Evolutionary conservation across 129 eudicot genomes (phyloP), one percentile per base, ranked within the genome.

Genomic region (Glebionis coronaria): DNA sequence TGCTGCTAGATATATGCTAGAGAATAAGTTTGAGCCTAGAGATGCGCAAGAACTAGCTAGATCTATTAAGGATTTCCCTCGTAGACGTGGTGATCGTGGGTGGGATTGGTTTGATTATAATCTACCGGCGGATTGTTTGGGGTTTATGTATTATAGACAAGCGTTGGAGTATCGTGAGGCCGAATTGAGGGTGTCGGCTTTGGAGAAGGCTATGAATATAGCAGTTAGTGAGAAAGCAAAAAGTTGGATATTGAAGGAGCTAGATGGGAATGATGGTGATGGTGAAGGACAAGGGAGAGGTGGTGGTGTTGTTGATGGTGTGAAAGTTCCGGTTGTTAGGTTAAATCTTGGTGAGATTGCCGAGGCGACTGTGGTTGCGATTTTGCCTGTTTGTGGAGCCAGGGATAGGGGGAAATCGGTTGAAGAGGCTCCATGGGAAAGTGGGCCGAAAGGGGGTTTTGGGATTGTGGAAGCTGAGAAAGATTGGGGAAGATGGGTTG

Each of bases 401-500:
- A 82, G 60, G 68, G 85, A 78, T 72, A 52, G 77, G 67, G 91
- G 83, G 16, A 47, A 45, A 13, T 88, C 69, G 76, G 81, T 91
- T 72, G 71, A 64, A 73, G 89, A 38, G 9, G 97, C 97, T 0
- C 97, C 97, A 2, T 91, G 89, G 89, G 93, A 91, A 56, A 69
- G 81, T 15, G 74, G 60, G 10, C 61, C 74, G 23, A 60, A 53
- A 42, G 97, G 97, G 52, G 82, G 77, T 4, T 91, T 91, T 54
- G 97, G 97, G 0, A 63, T 91, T 6, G 84, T 91, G 78, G 85
- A 64, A 68, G 75, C 90, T 0, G 95, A 91, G 78, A 91, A 87
- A 31, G 80, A 49, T 11, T 91, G 97, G 97, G 71, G 61, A 10
- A 78, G 82, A 59, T 91, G 97, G 97, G 92, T 91, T 50, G 97